Percentiles rank a stretch among this genome's conserved stretches.
phyloP scores from a whole-genome alignment of 2,329 filamentous ascomycete species.

The Nothomitra cinnamomea region DNA sequence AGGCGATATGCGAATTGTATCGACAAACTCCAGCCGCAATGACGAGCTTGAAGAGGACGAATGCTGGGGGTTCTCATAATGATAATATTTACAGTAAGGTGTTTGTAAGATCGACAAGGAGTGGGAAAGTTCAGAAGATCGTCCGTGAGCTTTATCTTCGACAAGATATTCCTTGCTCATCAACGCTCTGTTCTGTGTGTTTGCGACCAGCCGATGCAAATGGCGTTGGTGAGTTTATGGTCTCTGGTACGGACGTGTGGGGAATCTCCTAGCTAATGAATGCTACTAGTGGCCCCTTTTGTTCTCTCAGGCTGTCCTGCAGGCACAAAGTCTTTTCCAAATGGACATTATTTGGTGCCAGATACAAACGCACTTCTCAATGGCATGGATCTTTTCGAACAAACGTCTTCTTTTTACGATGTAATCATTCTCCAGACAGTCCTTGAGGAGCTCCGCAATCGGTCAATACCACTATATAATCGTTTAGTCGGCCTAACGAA shows the following conservation, averaged over 20 bases:
- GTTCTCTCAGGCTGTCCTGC: slow-evolving; percentile 79
- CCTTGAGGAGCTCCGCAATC: slow-evolving; percentile 85
- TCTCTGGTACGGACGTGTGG: not conserved
- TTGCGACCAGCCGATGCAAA: slow-evolving; percentile 61
- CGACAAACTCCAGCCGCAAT: slow-evolving; percentile 20
- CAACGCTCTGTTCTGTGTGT: slow-evolving; percentile 67
- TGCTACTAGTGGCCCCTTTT: slow-evolving; percentile 50
- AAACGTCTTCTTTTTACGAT: slow-evolving; percentile 81
- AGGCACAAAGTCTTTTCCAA: slow-evolving; percentile 63
- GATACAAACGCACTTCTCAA: slow-evolving; percentile 93
- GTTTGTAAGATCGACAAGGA: slow-evolving; percentile 86
- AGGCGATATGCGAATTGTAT: not conserved
- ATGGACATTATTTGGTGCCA: slow-evolving; percentile 85
- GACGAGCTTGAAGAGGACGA: slow-evolving; percentile 45
- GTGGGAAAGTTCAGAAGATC: slow-evolving; percentile 96
- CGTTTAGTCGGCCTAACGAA: slow-evolving; percentile 78
- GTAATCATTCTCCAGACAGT: slow-evolving; percentile 95
- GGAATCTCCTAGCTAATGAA: not conserved
- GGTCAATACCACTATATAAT: slow-evolving; percentile 88
- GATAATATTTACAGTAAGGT: slow-evolving; percentile 85
- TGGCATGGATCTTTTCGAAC: slow-evolving; percentile 94
- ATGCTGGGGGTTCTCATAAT: slow-evolving; percentile 34
- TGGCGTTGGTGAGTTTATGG: slow-evolving; percentile 43
- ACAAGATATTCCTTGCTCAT: slow-evolving; percentile 95
- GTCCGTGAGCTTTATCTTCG: slow-evolving; percentile 91